Percentiles rank a stretch among this genome's conserved stretches.
Evolutionary conservation across 345 rosid species (phyloP).

Genomic region (Firmiana major): DNA sequence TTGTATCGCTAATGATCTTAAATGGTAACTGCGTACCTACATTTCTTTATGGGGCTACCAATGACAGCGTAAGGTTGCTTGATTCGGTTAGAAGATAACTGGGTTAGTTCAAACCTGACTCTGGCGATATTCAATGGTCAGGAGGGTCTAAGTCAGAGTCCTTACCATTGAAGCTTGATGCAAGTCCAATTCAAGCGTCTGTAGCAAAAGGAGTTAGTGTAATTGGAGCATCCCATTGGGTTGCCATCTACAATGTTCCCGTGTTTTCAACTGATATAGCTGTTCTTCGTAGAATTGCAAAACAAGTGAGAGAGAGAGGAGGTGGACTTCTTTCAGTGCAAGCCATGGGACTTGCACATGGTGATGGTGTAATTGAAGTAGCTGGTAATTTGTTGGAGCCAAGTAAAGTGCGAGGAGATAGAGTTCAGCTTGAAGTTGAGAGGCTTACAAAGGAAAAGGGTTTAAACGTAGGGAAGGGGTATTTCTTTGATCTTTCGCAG

Average conservation of each 20-base stretch:
- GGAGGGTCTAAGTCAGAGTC: constrained; percentile 53
- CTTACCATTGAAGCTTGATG: constrained; percentile 57
- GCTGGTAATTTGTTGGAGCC: constrained; percentile 90
- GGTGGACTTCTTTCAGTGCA: constrained; percentile 85
- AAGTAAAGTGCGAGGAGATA: constrained; percentile 59
- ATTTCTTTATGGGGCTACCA: constrained; percentile 76
- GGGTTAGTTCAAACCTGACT: constrained; percentile 83
- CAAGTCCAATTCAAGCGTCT: constrained; percentile 55
- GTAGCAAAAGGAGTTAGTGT: constrained; percentile 58
- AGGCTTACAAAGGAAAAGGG: constrained; percentile 58
- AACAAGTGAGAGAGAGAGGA: constrained; percentile 67
- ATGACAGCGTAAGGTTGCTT: constrained; percentile 51
- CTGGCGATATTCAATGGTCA: constrained; percentile 58
- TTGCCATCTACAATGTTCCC: constrained; percentile 83
- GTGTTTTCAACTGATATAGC: constrained; percentile 49
- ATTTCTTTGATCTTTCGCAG: constrained; percentile 69
- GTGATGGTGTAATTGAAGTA: constrained; percentile 62
- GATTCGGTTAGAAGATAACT: constrained; percentile 81
- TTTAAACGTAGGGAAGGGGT: constrained; percentile 63
- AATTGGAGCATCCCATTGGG: constrained; percentile 78
- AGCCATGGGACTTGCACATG: constrained; percentile 84
- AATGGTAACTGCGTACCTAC: constrained; percentile 58
- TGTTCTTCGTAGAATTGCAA: constrained; percentile 59
- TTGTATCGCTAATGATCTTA: constrained; percentile 17
- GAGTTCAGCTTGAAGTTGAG: constrained; percentile 72